Percentiles rank a stretch among this genome's conserved stretches.
These are phyloP conservation scores for Apiotrichum domesticum DNA, from an alignment of 1,284 basidiomycete species.

Conservation along the genomic window DNA sequence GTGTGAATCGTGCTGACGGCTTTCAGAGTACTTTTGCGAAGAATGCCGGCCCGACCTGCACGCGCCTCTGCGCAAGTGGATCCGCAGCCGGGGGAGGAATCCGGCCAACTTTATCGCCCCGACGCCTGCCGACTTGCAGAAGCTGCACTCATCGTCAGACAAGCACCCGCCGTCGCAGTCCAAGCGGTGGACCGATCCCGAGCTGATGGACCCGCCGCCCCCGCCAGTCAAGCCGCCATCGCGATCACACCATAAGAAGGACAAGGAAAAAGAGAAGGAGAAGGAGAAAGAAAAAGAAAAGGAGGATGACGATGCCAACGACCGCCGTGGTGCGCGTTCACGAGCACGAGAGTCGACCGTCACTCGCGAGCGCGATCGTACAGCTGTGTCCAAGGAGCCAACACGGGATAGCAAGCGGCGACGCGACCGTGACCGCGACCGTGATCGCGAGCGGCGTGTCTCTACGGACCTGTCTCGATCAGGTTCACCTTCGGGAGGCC, in stretches of 20 bases:
- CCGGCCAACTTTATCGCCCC: constrained; percentile 39
- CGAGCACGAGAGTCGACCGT: not conserved
- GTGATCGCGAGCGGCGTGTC: constrained; percentile 4
- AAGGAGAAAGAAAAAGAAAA: constrained; percentile 12
- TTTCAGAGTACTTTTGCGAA: constrained; percentile 74
- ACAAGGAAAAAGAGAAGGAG: too few relatives aligned
- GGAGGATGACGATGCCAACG: constrained; percentile 3
- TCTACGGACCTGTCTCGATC: constrained; percentile 18
- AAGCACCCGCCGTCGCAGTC: constrained; percentile 44
- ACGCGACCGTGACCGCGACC: too few relatives aligned
- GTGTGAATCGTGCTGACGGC: constrained; percentile 1
- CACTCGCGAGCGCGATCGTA: not conserved
- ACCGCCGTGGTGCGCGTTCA: not conserved
- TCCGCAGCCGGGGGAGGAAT: constrained; percentile 29
- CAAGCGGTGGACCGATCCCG: constrained; percentile 39
- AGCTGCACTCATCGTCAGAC: constrained; percentile 29
- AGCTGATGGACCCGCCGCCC: constrained; percentile 9
- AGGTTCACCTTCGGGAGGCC: constrained; percentile 6
- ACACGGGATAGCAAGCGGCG: constrained; percentile 6
- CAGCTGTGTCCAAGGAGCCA: not conserved
- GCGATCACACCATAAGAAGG: constrained; percentile 30
- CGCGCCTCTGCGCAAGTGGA: constrained; percentile 64
- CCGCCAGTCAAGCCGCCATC: constrained; percentile 22
- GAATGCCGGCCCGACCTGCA: constrained; percentile 84
- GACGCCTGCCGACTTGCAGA: constrained; percentile 33